phyloP scores from a whole-genome alignment of 441 rosid species.

The Manihot esculenta region DNA sequence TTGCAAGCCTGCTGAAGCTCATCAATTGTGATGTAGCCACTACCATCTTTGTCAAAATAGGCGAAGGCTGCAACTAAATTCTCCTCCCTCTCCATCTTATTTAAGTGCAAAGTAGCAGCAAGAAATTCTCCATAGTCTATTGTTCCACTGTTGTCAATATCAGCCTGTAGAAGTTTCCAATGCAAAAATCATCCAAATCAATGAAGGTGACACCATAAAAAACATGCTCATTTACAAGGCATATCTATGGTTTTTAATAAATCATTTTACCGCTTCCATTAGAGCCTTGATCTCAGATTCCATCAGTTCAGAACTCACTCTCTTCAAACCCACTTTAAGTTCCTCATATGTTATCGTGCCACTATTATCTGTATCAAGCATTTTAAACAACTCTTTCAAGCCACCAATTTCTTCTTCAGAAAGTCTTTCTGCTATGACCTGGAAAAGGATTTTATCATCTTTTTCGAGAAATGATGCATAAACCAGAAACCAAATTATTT shows the following conservation, averaged over 20 bases:
- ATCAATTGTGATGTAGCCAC: conserved; percentile 79
- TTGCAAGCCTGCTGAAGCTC: conserved; percentile 90
- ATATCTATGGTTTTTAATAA: not conserved
- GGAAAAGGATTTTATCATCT: conserved; percentile 9
- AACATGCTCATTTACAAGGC: not conserved
- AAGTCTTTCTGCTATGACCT: conserved; percentile 92
- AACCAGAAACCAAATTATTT: not conserved
- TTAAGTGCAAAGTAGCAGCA: conserved; percentile 83
- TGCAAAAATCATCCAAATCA: conserved; percentile 20
- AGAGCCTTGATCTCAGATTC: conserved; percentile 79
- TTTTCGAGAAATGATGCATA: conserved; percentile 19
- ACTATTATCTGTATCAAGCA: conserved; percentile 82
- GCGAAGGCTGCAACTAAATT: conserved; percentile 73
- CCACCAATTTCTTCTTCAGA: conserved; percentile 96
- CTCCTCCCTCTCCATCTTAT: conserved; percentile 84
- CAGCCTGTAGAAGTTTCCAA: conserved; percentile 52
- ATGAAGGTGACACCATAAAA: conserved; percentile 1
- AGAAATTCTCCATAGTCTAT: conserved; percentile 86
- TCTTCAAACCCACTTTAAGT: conserved; percentile 67
- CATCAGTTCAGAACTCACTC: conserved; percentile 75
- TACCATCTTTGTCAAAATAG: conserved; percentile 83
- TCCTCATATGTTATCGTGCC: conserved; percentile 84
- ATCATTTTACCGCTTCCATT: conserved; percentile 75
- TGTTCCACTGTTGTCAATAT: conserved; percentile 86
- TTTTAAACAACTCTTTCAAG: conserved; percentile 73